Base-by-base conservation (phyloP, 1,284 basidiomycete genomes). In the Rhodotorula glutinis region DNA sequence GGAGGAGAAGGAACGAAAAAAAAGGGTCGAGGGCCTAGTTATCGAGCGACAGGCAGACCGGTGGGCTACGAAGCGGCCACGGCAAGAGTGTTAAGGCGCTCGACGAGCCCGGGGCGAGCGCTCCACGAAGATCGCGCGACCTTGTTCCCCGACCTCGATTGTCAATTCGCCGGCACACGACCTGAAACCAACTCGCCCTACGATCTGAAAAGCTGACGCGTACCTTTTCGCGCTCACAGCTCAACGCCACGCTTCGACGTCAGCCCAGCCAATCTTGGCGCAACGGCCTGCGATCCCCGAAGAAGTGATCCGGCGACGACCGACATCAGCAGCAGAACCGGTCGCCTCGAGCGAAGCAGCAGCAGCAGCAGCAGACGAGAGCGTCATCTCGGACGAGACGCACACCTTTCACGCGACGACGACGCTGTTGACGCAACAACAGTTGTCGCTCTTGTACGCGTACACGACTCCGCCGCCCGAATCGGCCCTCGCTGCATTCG, bases 401-500 rank as follows among this genome's bases (percentile, higher is more conserved):
- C 51, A 60, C 33, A 19, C 49, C 19, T 61, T 59, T 41, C 38
- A 51, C 13, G 25, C 49, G 49, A 13, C 40, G n/a, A 54, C 63
- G 38, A 47, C 63, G 14, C 66, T 66, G 21, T n/a, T 71, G 13
- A 63, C 66, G 25, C 49, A 60, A 41, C 58, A 65, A 33, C 46
- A 62, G 30, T 65, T 72, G 25, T 73, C 72, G n/a, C 70, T 72
- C 40, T 60, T 73, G 30, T 72, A 72, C 65, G 59, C 72, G 2
- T 72, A 62, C 62, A 69, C 70, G 19, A 63, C 63, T 14, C 87
- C 88, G 2, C 86, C 88, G 2, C 56, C 62, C 51, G 51, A 47
- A 23, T 85, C 89, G 5, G 85, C 89, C 13, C 82, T 92, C 73
- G 81, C 85, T 62, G 88, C 90, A 0, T 88, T 92, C 71, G 83